Base-by-base conservation (phyloP, 2,329 filamentous ascomycete genomes). In the Calonectria multiphialidica region DNA sequence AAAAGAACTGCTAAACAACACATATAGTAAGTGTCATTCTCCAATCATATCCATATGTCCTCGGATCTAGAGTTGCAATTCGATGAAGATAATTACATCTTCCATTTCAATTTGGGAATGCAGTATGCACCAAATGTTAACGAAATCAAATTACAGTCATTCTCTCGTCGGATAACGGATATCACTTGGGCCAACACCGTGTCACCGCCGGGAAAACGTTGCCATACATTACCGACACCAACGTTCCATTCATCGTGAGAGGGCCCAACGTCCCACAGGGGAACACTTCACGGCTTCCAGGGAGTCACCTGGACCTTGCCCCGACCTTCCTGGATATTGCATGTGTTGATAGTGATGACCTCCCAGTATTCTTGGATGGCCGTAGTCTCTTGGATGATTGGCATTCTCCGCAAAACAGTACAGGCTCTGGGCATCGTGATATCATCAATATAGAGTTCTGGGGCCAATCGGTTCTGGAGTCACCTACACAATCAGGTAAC, bases 271-370 rank as follows among this genome's bases (percentile, higher is more conserved):
- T 90, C 2, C 80, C 85, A 0, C 76, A 81, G 42, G 84, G 84
- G 1, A 67, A 78, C 12, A 80, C 79, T 0, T 81, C 84, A 16
- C 79, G 85, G 33, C 77, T 82, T 0, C 85, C 88, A 2, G 88
- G 86, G 0, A 85, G 87, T 0, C 88, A 91, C 65, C 86, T 88
- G 5, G 90, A 91, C 74, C 80, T 91, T 6, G 88, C 87, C 0
- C 89, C 89, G 0, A 91, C 90, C 0, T 83, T 91, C 40, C 84
- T 91, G 9, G 77, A 85, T 0, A 76, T 86, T 0, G 78, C 80
- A 1, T 78, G 79, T 23, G 81, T 81, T 7, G 76, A 81, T 0
- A 42, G 68, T 42, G 62, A 70, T 5, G 61, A 79, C 5, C 72
- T 67, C 16, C 81, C 79, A 0, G 30, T 49, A 1, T 78, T 83